A percentile compares a stretch with the other conserved stretches of the same genome.
Evolutionary conservation across 208 protist species (phyloP).

Genomic region (Porcisia hertigi): DNA sequence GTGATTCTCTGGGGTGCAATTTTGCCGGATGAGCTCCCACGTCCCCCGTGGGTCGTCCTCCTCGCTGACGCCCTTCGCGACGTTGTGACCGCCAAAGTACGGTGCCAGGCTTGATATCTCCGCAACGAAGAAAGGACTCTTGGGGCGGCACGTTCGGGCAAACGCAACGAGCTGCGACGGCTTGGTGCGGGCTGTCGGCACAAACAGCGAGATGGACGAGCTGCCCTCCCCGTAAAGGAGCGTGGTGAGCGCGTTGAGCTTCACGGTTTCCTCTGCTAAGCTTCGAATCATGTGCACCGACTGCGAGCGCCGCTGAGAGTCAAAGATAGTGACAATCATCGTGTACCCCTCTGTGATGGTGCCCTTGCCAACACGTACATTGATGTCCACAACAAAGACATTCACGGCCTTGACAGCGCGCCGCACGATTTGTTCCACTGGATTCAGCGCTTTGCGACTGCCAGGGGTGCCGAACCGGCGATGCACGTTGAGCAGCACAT

Average conservation of each 20-base stretch:
- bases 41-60: conserved; percentile 70
- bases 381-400: conserved; percentile 89
- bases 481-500: conserved; percentile 83
- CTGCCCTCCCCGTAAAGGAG: conserved; percentile 90
- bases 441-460: conserved; percentile 82
- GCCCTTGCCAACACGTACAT: conserved; percentile 85
- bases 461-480: conserved; percentile 85
- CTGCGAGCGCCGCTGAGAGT: conserved; percentile 80
- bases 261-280: conserved; percentile 78
- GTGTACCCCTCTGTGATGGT: conserved; percentile 89
- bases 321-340: conserved; percentile 92
- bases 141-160: conserved; percentile 86
- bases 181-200: conserved; percentile 76
- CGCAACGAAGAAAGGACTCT: conserved; percentile 89
- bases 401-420: conserved; percentile 91
- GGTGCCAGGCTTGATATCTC: conserved; percentile 77
- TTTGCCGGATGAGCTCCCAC: conserved; percentile 76
- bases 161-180: conserved; percentile 84
- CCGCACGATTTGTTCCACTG: conserved; percentile 86
- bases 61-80: conserved; percentile 59
- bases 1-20: conserved; percentile 69
- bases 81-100: conserved; percentile 67
- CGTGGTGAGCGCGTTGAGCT: conserved; percentile 84
- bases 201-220: conserved; percentile 88
- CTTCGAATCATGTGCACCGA: conserved; percentile 89